Conservation (phyloP, 2,329 filamentous ascomycete species). For the Monilinia polystroma region DNA sequence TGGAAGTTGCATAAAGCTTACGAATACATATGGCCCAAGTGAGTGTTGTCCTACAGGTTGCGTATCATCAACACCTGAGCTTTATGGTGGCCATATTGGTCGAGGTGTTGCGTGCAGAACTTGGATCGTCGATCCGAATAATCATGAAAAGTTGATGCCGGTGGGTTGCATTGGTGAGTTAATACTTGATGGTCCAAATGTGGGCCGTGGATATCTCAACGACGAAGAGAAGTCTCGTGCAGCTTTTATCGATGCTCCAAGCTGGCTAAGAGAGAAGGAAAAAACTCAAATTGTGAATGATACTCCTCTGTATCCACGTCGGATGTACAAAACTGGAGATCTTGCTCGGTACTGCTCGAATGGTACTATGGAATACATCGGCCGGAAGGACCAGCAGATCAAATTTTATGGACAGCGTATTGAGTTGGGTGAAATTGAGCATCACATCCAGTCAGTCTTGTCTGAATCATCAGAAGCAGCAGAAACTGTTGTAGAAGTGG, state of each 20-base stretch:
- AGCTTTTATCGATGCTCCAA: constrained; percentile 55
- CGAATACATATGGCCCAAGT: constrained; percentile 25
- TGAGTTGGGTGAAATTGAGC: constrained; percentile 61
- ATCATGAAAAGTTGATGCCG: constrained; percentile 34
- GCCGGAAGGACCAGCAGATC: constrained; percentile 63
- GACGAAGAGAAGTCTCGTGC: constrained; percentile 53
- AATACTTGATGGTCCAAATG: constrained; percentile 52
- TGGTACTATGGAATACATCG: constrained; percentile 53
- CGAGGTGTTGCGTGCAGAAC: constrained; percentile 37
- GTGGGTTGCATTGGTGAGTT: constrained; percentile 44
- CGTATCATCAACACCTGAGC: neutral
- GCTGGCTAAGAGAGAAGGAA: constrained; percentile 29
- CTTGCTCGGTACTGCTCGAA: constrained; percentile 55
- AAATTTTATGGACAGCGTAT: constrained; percentile 64
- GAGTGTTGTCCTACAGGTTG: constrained; percentile 13
- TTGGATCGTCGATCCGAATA: constrained; percentile 16
- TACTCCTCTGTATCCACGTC: constrained; percentile 42
- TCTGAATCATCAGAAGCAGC: neutral
- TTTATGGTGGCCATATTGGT: constrained; percentile 7
- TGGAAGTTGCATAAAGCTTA: neutral
- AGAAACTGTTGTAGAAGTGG: neutral
- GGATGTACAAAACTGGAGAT: constrained; percentile 60
- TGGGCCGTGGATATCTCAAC: constrained; percentile 59
- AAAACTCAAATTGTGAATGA: constrained; percentile 22
- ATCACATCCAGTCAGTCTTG: neutral